These are phyloP conservation scores for Penicillium sp. DNA, from an alignment of 2,329 filamentous ascomycete genomes.

Conservation along the genomic window DNA sequence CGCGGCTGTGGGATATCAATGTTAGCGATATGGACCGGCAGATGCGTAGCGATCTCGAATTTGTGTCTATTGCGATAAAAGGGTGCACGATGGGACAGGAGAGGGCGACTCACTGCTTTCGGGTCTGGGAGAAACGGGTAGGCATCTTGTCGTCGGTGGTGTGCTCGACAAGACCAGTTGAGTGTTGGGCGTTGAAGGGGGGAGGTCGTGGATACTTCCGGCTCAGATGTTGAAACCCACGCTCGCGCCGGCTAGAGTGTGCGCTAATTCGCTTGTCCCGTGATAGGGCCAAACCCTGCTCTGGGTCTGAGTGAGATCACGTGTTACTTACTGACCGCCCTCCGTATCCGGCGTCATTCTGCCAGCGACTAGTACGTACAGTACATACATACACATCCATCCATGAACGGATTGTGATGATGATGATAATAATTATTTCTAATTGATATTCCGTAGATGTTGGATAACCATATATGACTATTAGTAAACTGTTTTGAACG, in stretches of 20 bases:
- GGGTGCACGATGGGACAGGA: slow-evolving; percentile 15
- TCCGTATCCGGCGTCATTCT: slow-evolving; percentile 3
- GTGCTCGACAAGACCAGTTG: slow-evolving; percentile 41
- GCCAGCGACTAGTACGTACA: too few relatives aligned
- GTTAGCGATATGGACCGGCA: slow-evolving; percentile 8
- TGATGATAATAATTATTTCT: too few relatives aligned
- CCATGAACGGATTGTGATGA: too few relatives aligned
- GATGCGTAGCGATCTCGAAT: slow-evolving; percentile 19
- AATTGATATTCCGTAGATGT: too few relatives aligned
- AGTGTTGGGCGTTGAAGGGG: slow-evolving; percentile 38
- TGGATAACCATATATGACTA: too few relatives aligned
- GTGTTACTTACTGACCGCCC: slow-evolving; percentile 4
- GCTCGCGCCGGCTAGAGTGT: slow-evolving; percentile 36
- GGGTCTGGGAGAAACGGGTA: slow-evolving; percentile 52
- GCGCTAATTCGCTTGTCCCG: slow-evolving; percentile 42
- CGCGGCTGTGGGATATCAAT: slow-evolving; percentile 62
- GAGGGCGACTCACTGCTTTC: slow-evolving; percentile 47
- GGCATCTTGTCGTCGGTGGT: slow-evolving; percentile 49
- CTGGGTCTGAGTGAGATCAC: slow-evolving; percentile 13
- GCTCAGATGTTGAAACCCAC: slow-evolving; percentile 39
- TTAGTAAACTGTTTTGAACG: too few relatives aligned
- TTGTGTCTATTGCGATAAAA: slow-evolving; percentile 18
- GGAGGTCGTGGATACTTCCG: slow-evolving; percentile 31
- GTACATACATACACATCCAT: too few relatives aligned
- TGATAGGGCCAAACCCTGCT: slow-evolving; percentile 33